Base-by-base conservation (phyloP, 768 basidiomycete genomes). In the Podaxis mareebaensis region DNA sequence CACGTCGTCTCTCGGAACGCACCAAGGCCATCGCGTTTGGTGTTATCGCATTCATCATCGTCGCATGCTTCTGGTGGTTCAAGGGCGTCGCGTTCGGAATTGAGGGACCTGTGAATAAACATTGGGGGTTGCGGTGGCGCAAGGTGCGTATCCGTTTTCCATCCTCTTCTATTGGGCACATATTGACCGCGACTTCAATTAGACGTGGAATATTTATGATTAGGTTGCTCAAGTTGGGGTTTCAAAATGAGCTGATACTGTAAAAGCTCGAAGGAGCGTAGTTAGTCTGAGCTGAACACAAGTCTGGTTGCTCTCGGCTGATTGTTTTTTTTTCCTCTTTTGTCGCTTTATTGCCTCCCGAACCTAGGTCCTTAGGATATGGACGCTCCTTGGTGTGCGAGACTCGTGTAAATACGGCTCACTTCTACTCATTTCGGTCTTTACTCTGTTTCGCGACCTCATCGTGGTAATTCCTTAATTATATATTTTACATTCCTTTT, bases 61-160 rank as follows among this genome's bases (percentile, higher is more conserved):
- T 96, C 6, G 80, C 79, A n/a, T 85, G 83, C 59, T 99, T 97
- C 81, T 96, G 92, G 93, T 96, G 93, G 95, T 99, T 97, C 79
- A 90, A 82, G 67, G 89, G 85, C 22, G 75, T 96, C 33, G 92
- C 95, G 2, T 95, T 93, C 75, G 96, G 97, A 1, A 91, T 98
- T 52, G 84, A 90, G n/a, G 97, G 96, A 0, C 91, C 95, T 2
- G 80, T 97, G 61, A 82, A 81, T 62, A 85, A 95, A 0, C 85
- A 94, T 69, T 85, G 83, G 83, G 94, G 95, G 0, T 77, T 95
- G 65, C 70, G 76, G 64, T 97, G 95, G 95, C 83, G 95, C 46
- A 79, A 82, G 76, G 84, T 85, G 61, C 10, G 82, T 73, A 26
- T 40, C 60, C 58, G 53, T 64, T 44, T 46, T 49, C 30, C 30